A percentile compares a stretch with the other conserved stretches of the same genome.
Conservation (phyloP, 1,284 basidiomycete species). For the Ceratobasidium papillatum region DNA sequence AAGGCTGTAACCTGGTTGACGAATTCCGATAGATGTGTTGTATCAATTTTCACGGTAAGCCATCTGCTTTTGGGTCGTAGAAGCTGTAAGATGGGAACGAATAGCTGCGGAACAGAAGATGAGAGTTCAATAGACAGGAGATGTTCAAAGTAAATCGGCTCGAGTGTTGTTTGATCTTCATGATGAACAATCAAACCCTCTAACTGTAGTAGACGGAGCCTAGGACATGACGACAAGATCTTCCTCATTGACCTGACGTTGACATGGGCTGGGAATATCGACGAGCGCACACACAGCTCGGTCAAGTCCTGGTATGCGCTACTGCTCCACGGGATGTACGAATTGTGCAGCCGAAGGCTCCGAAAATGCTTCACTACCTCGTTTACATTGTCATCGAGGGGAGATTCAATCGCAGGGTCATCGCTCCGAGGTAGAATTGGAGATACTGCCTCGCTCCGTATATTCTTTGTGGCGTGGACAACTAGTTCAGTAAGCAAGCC, state of each 20-base stretch:
- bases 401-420: too few relatives aligned
- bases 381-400: too few relatives aligned
- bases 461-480: background rate
- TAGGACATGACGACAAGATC: background rate
- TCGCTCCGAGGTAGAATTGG: too few relatives aligned
- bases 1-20: background rate
- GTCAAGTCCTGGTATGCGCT: background rate
- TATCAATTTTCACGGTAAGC: background rate
- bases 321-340: background rate
- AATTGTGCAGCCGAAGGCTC: background rate
- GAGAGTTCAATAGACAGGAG: background rate
- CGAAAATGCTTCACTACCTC: background rate
- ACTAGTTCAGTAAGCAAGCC: background rate
- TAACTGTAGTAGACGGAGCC: background rate
- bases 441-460: too few relatives aligned
- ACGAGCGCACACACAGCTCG: background rate
- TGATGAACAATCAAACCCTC: background rate
- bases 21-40: background rate
- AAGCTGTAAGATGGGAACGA: background rate
- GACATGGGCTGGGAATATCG: background rate
- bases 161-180: background rate
- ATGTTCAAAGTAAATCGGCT: background rate
- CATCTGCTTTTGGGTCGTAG: background rate
- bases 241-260: background rate
- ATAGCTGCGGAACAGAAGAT: background rate